These are phyloP conservation scores for Penicillium angulare DNA, from an alignment of 495 filamentous ascomycete species.

Conservation along the genomic window DNA sequence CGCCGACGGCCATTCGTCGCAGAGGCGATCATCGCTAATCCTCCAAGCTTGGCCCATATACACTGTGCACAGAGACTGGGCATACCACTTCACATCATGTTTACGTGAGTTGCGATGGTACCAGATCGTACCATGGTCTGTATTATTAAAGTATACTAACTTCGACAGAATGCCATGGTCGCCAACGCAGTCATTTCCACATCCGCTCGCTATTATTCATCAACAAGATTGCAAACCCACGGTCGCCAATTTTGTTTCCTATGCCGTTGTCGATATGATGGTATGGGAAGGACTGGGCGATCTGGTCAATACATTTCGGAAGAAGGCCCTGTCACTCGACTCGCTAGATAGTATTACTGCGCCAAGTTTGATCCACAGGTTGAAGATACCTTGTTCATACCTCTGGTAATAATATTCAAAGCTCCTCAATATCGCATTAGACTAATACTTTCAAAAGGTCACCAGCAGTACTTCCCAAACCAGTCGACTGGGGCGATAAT, in stretches of 20 bases:
- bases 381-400: constrained; percentile 75
- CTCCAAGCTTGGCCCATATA: constrained; percentile 78
- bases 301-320: constrained; percentile 70
- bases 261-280: constrained; percentile 77
- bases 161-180: constrained; percentile 59
- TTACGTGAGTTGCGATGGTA: constrained; percentile 54
- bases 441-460: constrained; percentile 40
- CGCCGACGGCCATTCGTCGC: constrained; percentile 66
- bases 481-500: constrained; percentile 70
- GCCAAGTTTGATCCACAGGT: constrained; percentile 60
- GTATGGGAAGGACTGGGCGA: constrained; percentile 80
- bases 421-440: neutral
- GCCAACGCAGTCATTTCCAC: constrained; percentile 52
- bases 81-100: constrained; percentile 80
- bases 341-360: constrained; percentile 65
- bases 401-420: constrained; percentile 51
- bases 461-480: constrained; percentile 77
- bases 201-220: constrained; percentile 56
- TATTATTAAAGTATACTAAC: neutral
- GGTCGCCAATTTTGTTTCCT: constrained; percentile 71
- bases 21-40: constrained; percentile 83
- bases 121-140: neutral
- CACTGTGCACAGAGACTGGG: constrained; percentile 79
- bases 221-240: constrained; percentile 51
- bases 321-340: constrained; percentile 63